A percentile compares a stretch with the other conserved stretches of the same genome.
Conservation (phyloP, 768 basidiomycete species). For the Pisolithus sp. region DNA sequence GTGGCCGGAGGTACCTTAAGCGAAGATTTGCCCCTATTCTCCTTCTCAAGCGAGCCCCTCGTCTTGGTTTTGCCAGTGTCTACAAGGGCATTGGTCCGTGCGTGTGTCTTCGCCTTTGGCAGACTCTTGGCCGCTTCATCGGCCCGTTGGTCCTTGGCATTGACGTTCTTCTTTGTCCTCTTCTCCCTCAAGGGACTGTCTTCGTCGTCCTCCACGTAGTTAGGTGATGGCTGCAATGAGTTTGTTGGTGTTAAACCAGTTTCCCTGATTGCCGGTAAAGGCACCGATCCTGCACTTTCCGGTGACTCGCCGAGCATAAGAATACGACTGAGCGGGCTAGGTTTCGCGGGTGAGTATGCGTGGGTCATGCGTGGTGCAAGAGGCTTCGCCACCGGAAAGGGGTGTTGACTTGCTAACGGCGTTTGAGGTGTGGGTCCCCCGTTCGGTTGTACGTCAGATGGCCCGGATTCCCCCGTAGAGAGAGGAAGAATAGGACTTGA, state of each 20-base stretch:
- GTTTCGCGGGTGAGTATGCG: conserved; percentile 75
- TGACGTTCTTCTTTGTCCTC: conserved; percentile 33
- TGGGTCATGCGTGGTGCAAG: conserved; percentile 65
- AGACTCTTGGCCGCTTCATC: conserved; percentile 10
- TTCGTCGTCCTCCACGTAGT: conserved; percentile 35
- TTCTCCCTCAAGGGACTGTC: conserved; percentile 53
- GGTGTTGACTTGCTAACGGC: conserved; percentile 26
- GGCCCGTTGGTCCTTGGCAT: conserved; percentile 2
- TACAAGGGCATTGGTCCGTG: conserved; percentile 9
- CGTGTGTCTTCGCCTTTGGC: conserved; percentile 37
- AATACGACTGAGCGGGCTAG: conserved; percentile 76
- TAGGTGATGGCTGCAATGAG: conserved; percentile 14
- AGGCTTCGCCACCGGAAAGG: conserved; percentile 70
- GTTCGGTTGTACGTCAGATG: not conserved
- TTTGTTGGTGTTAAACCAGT: conserved; percentile 22
- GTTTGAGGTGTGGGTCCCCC: conserved; percentile 12
- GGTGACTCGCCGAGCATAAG: conserved; percentile 66
- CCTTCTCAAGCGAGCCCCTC: conserved; percentile 27
- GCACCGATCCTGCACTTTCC: conserved; percentile 26
- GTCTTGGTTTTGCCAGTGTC: conserved; percentile 24
- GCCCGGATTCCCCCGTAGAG: conserved; percentile 15
- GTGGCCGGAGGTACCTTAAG: conserved; percentile 17
- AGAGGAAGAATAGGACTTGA: conserved; percentile 14
- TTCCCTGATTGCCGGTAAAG: not conserved
- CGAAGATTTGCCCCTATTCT: conserved; percentile 31